Base-by-base conservation (phyloP, 306 rosid genomes). In the Vicia sativa region DNA sequence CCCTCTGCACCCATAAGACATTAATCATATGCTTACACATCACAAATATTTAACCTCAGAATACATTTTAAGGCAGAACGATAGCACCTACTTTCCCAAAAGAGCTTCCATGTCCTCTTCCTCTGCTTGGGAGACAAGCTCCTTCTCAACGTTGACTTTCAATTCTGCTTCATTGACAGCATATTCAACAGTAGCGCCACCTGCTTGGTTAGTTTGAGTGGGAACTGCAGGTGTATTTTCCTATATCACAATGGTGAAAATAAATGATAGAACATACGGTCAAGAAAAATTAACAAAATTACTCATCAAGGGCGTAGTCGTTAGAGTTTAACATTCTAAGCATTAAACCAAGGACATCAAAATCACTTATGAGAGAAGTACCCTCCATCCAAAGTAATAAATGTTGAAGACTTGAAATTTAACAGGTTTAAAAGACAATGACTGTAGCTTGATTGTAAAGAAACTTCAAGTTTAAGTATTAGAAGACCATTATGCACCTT, bases 91-190 rank as follows among this genome's bases (percentile, higher is more conserved):
- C 99, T 84, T 90, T 79, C 90, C 97, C 82, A 93, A 52, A 79
- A 93, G 97, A 63, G 97, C 99, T 74, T 93, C 90, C 96, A 93
- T 88, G 78, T 93, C 97, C 84, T 90, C 99, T 82, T 93, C 99
- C 85, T 93, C 99, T 28, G 91, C 98, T 78, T 93, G 99, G 50
- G 95, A 90, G 61, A 90, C 99, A 72, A 93, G 99, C 67, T 93
- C 99, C 83, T 90, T 93, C 71, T 88, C 99, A 34, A 93, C 99
- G 8, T 83, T 82, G 72, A 90, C 99, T 69, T 90, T 88, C 85
- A 88, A 58, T 78, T 90, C 95, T 62, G 82, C 52, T 69, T 85
- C 90, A 44, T 77, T 82, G 42, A 57, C 90, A 46, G 66, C 59
- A 76, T 85, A 75, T 71, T 75, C 84, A 80, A 75, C 77, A 44